Evolutionary conservation across 2,329 filamentous ascomycete species (phyloP).

Genomic region (Fusarium beomiforme): DNA sequence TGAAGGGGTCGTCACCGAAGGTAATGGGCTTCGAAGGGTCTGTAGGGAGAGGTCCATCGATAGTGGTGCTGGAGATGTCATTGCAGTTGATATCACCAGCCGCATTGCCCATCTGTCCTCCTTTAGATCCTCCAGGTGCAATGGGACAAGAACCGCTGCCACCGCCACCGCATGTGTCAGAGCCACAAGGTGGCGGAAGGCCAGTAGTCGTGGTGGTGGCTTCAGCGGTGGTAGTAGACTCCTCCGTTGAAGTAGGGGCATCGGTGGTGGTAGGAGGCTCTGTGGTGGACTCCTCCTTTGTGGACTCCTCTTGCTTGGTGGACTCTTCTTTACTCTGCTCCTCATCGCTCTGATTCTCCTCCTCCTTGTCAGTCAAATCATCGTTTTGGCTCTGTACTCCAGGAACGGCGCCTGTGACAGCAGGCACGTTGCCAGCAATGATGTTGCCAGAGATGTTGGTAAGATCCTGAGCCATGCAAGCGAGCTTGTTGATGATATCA

Average conservation of each 20-base stretch:
- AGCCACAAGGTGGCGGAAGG: conserved; percentile 5
- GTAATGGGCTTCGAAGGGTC: not conserved
- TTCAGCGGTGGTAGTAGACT: conserved; percentile 25
- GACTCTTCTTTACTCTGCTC: conserved; percentile 25
- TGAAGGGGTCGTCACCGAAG: conserved; percentile 2
- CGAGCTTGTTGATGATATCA: conserved; percentile 26
- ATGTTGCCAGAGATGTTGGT: conserved; percentile 10
- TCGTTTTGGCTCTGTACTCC: conserved; percentile 11
- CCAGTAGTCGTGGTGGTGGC: conserved; percentile 9
- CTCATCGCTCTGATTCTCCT: conserved; percentile 4
- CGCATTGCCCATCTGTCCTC: conserved; percentile 1
- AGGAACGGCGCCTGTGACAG: conserved; percentile 2
- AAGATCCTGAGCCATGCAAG: conserved; percentile 25
- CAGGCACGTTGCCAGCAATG: conserved; percentile 15
- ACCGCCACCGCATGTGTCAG: conserved; percentile 20
- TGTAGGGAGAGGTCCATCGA: conserved; percentile 14
- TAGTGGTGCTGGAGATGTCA: conserved; percentile 17
- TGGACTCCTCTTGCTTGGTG: conserved; percentile 7
- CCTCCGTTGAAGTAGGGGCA: not conserved
- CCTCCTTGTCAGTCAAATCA: conserved; percentile 18
- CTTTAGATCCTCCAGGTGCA: conserved; percentile 6
- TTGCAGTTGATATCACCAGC: conserved; percentile 3
- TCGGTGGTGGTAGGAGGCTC: not conserved
- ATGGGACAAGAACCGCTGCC: conserved; percentile 20
- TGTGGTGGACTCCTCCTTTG: conserved; percentile 3